phyloP scores from a whole-genome alignment of 345 rosid species.

The Conringia planisiliqua region DNA sequence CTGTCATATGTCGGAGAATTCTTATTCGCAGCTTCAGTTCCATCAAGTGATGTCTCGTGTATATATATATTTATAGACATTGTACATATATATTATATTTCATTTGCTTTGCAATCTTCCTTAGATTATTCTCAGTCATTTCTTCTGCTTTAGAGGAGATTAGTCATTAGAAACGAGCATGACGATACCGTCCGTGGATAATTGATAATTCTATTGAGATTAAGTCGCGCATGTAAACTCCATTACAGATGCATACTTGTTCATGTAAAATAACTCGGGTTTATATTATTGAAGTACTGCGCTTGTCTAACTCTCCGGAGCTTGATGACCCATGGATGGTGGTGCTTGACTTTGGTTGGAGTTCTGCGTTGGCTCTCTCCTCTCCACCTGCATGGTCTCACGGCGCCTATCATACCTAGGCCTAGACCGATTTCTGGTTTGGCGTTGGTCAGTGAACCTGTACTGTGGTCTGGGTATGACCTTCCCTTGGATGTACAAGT shows the following conservation, averaged over 20 bases:
- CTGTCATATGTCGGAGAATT: not conserved
- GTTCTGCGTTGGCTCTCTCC: constrained; percentile 47
- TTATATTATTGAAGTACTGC: not conserved
- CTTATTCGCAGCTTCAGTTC: not conserved
- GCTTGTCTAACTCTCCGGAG: constrained; percentile 13
- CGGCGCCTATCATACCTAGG: constrained; percentile 71
- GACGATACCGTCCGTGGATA: not conserved
- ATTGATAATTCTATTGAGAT: not conserved
- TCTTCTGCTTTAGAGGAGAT: not conserved
- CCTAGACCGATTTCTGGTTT: constrained; percentile 51
- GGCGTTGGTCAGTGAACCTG: constrained; percentile 56
- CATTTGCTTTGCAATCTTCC: not conserved
- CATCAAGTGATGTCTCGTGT: not conserved
- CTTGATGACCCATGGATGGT: constrained; percentile 28
- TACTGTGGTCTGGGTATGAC: constrained; percentile 87
- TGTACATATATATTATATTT: constrained; percentile 9
- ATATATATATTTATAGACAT: not conserved
- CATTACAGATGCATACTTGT: constrained; percentile 17
- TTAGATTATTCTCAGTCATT: not conserved
- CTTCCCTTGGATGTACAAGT: constrained; percentile 77
- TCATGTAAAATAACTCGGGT: not conserved
- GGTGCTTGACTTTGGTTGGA: constrained; percentile 31
- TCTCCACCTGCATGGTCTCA: constrained; percentile 72
- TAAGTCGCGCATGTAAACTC: not conserved
- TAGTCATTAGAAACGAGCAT: not conserved